Evolutionary conservation across 257 asterid species (phyloP).

Genomic region (Lycium ferocissimum): DNA sequence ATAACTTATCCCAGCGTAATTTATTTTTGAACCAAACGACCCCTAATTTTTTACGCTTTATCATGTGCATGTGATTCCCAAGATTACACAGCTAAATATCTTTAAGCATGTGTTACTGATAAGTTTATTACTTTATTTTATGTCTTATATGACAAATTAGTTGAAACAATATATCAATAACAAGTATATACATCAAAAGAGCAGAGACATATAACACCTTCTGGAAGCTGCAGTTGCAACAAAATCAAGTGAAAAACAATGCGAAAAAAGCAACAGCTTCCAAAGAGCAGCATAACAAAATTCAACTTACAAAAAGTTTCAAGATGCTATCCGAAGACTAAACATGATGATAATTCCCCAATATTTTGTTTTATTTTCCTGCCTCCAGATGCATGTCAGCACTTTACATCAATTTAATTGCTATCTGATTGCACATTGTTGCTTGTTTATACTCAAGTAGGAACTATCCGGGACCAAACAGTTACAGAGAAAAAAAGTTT

Average conservation of each 20-base stretch:
- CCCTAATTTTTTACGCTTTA: no score
- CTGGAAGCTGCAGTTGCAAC: neutral
- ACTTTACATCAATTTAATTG: neutral
- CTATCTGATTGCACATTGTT: neutral
- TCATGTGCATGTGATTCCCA: neutral
- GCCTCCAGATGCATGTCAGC: neutral
- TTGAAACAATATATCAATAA: neutral
- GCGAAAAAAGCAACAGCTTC: neutral
- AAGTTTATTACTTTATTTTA: neutral
- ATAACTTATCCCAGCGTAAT: no score
- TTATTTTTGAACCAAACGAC: no score
- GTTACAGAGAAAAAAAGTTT: neutral
- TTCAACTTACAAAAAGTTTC: neutral
- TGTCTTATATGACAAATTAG: neutral
- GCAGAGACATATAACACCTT: neutral
- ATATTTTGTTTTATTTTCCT: constrained; percentile 1
- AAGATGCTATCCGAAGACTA: neutral
- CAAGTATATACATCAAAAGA: neutral
- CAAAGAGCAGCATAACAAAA: neutral
- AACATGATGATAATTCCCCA: neutral
- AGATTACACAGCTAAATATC: neutral
- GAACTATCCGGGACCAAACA: neutral
- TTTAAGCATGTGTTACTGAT: neutral
- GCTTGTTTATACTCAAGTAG: neutral
- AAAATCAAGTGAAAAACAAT: neutral